Conservation (phyloP, 2,329 filamentous ascomycete species). For the Graphiopsis chlorocephala region DNA sequence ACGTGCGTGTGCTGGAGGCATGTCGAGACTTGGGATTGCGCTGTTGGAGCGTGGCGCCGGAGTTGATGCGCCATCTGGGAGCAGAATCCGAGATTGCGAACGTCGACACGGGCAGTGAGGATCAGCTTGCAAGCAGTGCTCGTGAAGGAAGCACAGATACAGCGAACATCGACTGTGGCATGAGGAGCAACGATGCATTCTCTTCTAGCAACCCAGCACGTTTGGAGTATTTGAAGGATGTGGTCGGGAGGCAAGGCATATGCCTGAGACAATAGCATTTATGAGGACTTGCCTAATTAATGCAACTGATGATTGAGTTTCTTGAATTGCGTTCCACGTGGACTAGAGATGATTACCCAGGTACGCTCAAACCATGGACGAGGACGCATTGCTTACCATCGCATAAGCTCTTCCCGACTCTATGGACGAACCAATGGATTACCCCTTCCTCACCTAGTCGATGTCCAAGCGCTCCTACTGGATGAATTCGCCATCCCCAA, state of each 20-base stretch:
- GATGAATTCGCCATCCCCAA: background rate
- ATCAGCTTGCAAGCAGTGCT: background rate
- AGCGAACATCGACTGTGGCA: slow-evolving; percentile 36
- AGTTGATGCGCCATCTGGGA: slow-evolving; percentile 41
- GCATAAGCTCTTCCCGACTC: background rate
- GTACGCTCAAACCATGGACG: background rate
- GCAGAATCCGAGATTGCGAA: slow-evolving; percentile 38
- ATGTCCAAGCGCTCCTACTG: background rate
- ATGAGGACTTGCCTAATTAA: background rate
- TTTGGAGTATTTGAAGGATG: slow-evolving; percentile 36
- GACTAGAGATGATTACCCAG: background rate
- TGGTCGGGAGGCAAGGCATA: slow-evolving; percentile 38
- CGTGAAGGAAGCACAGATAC: slow-evolving; percentile 18
- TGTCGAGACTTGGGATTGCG: slow-evolving; percentile 36
- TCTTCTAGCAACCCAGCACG: slow-evolving; percentile 27
- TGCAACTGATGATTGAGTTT: background rate
- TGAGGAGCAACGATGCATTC: slow-evolving; percentile 30
- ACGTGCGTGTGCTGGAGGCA: slow-evolving; percentile 39
- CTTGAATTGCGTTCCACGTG: background rate
- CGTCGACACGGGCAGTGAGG: slow-evolving; percentile 22
- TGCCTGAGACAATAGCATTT: slow-evolving; percentile 27
- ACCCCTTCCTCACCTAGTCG: background rate
- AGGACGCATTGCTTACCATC: background rate
- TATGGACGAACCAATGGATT: background rate
- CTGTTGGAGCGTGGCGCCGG: slow-evolving; percentile 39